These are phyloP conservation scores for Carex myosuroides DNA, from an alignment of 176 grass and related monocot species.

Conservation along the genomic window DNA sequence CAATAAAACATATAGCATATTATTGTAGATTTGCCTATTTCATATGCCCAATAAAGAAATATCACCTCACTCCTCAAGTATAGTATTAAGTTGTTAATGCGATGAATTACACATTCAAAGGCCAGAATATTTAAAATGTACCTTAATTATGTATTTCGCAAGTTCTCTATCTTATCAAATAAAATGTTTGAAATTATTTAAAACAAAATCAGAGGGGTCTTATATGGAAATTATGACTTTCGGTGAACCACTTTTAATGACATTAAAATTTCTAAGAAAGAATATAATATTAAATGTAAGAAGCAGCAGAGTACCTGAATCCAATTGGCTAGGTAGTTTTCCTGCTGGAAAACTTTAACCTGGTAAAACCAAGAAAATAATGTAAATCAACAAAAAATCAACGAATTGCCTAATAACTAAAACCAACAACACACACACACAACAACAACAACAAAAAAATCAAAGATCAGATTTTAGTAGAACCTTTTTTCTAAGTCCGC, in stretches of 20 bases:
- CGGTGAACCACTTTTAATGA: not conserved
- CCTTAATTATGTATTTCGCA: not conserved
- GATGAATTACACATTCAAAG: not conserved
- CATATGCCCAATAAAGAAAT: not conserved
- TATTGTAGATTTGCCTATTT: not conserved
- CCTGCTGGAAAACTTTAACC: constrained; percentile 90
- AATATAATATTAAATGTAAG: not conserved
- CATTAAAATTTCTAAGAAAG: not conserved
- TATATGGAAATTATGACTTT: not conserved
- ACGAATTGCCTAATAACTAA: constrained; percentile 6
- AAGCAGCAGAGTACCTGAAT: constrained; percentile 60
- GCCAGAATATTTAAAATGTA: not conserved
- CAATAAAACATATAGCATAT: not conserved
- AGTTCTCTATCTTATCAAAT: not conserved
- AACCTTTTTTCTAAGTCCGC: constrained; percentile 85
- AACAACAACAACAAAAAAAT: too few relatives aligned
- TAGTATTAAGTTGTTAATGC: not conserved
- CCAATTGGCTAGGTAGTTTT: constrained; percentile 93
- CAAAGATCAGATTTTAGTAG: not conserved
- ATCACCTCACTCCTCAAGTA: not conserved
- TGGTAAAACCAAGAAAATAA: constrained; percentile 28
- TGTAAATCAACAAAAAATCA: not conserved
- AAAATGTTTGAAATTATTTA: not conserved
- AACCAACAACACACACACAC: not conserved
- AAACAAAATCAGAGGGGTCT: not conserved